phyloP scores from a whole-genome alignment of 2,329 filamentous ascomycete species.

The Xylaria sp. region DNA sequence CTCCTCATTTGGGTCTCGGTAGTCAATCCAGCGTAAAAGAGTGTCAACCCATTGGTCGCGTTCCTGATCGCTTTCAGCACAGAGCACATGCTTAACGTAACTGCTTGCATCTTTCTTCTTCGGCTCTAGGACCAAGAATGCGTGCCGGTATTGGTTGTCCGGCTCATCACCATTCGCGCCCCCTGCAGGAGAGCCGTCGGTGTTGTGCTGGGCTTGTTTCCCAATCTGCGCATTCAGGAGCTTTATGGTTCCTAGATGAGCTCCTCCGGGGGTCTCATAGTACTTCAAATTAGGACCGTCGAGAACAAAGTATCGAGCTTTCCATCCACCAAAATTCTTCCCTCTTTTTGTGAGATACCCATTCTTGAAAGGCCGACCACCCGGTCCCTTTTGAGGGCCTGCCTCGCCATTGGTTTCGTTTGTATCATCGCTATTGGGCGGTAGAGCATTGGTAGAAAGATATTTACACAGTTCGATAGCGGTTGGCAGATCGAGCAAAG shows the following conservation, averaged over 20 bases:
- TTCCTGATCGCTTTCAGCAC: slow-evolving; percentile 92
- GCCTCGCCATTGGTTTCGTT: slow-evolving; percentile 53
- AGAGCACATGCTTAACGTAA: slow-evolving; percentile 91
- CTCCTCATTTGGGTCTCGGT: slow-evolving; percentile 69
- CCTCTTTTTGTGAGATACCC: slow-evolving; percentile 96
- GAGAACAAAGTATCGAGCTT: slow-evolving; percentile 75
- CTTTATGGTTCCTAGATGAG: slow-evolving; percentile 93
- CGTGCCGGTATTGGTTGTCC: slow-evolving; percentile 96
- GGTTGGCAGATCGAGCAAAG: slow-evolving; percentile 78
- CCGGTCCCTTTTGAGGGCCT: slow-evolving; percentile 61
- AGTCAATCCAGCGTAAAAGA: slow-evolving; percentile 88
- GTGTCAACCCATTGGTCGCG: slow-evolving; percentile 94
- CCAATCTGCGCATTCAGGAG: slow-evolving; percentile 91
- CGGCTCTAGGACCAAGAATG: slow-evolving; percentile 92
- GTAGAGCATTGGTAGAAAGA: slow-evolving; percentile 74
- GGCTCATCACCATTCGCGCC: slow-evolving; percentile 71
- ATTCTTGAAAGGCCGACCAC: slow-evolving; percentile 77
- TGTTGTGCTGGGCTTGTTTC: slow-evolving; percentile 79
- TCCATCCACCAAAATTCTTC: slow-evolving; percentile 99
- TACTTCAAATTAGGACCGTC: slow-evolving; percentile 79
- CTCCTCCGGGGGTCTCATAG: slow-evolving; percentile 89
- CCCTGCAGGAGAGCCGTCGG: slow-evolving; percentile 70
- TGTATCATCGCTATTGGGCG: slow-evolving; percentile 68
- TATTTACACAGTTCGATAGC: slow-evolving; percentile 88
- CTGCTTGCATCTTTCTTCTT: slow-evolving; percentile 94